Evolutionary conservation across 75 land plant genomes (phyloP).

Genomic region (Selaginella tamariscina): DNA sequence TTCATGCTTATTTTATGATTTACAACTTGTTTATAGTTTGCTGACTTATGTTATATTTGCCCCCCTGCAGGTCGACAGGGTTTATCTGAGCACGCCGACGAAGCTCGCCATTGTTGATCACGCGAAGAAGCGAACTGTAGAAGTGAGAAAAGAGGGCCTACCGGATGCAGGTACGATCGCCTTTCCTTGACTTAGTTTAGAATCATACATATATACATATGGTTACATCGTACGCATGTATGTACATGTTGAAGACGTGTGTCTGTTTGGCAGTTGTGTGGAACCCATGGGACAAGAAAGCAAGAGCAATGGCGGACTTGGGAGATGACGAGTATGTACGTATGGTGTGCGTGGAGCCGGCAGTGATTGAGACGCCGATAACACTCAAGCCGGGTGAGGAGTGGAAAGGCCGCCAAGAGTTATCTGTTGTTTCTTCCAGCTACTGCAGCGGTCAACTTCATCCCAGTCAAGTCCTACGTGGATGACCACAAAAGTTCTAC

Average conservation of each 20-base stretch:
- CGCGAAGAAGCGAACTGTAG: constrained; percentile 58
- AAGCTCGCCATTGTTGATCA: constrained; percentile 56
- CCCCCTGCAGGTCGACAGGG: constrained; percentile 37
- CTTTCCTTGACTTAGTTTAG: no score
- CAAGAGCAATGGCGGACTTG: constrained; percentile 36
- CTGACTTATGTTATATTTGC: no score
- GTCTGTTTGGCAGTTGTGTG: constrained; percentile 24
- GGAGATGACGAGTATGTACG: constrained; percentile 45
- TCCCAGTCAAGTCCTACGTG: constrained; percentile 18
- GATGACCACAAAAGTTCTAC: not conserved
- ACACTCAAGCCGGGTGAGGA: constrained; percentile 42
- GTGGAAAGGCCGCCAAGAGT: constrained; percentile 46
- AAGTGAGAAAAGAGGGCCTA: constrained; percentile 58
- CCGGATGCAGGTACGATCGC: constrained; percentile 50
- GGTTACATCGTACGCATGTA: no score
- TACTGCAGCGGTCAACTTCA: constrained; percentile 49
- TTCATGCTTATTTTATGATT: no score
- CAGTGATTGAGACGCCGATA: constrained; percentile 36
- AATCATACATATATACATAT: no score
- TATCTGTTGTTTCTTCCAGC: constrained; percentile 40
- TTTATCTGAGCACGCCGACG: constrained; percentile 52
- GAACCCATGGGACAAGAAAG: constrained; percentile 53
- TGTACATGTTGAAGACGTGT: not conserved
- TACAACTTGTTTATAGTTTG: no score
- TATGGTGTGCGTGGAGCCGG: constrained; percentile 48